Evolutionary conservation across 2,329 filamentous ascomycete species (phyloP), one percentile per base, ranked within the genome.

Genomic region (Xylariaceae sp.): DNA sequence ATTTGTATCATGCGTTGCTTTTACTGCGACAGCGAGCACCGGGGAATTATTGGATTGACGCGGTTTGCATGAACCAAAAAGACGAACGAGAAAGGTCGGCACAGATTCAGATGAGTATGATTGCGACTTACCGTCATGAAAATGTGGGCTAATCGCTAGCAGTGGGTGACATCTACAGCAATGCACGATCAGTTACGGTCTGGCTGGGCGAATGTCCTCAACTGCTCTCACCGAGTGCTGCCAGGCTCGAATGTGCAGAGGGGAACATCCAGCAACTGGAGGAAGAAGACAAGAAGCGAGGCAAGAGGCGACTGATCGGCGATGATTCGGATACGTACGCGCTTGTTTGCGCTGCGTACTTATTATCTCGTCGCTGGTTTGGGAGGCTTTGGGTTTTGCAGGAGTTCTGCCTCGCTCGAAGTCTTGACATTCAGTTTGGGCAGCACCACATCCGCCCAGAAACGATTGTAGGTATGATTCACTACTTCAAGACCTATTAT

Each of bases 21-120:
- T 48, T 51, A 18, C 31, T 55, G 7, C 31, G 52, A 18, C 44
- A 31, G 38, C n/a, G 9, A 18, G 17, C n/a, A 13, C 52, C 52
- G 16, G 52, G 52, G 13, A 31, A 42, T 31, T 51, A 55, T 45
- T 57, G 54, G 54, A 36, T 57, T 18, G 56, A 57, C 19, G 53
- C 47, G 16, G 46, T 57, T 17, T 55, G 54, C 36, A 57, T 58
- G 34, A 55, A 57, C 22, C 51, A 57, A 34, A 31, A n/a, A 6
- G 48, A 58, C 33, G 17, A 19, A 3, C 18, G 10, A 7, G 54
- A 58, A 42, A 50, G 42, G 41, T 50, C 39, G 13, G 13, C 18
- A 17, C 53, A 57, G 34, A 31, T 57, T 11, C 46, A 18, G 36
- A 48, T 55, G 48, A 48, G 34, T 38, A 38, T 13, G 34, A 5